Percentiles rank a stretch among this genome's conserved stretches.
phyloP scores from a whole-genome alignment of 140 eudicot species.

The Stevia rebaudiana region DNA sequence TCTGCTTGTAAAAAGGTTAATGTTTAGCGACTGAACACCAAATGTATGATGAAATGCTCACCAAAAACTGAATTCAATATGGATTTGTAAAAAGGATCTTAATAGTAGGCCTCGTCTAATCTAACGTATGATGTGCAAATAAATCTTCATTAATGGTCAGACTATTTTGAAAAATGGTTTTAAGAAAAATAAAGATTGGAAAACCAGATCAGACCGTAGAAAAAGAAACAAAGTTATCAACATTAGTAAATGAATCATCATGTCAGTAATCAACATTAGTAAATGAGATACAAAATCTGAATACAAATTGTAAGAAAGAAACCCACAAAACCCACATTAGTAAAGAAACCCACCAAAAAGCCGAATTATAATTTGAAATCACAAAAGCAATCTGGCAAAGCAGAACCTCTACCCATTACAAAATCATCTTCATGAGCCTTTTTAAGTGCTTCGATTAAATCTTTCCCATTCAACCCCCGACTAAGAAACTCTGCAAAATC shows the following conservation, averaged over 20 bases:
- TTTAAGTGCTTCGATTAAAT: constrained; percentile 52
- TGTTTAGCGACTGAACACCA: neutral
- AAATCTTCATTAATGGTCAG: no score
- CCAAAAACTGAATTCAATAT: neutral
- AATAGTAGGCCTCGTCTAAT: no score
- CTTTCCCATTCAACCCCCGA: constrained; percentile 52
- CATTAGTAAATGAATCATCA: no score
- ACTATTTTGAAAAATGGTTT: neutral
- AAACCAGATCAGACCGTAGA: neutral
- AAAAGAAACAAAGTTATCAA: no score
- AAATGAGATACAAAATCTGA: neutral
- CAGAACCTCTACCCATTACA: constrained; percentile 82
- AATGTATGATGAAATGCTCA: neutral
- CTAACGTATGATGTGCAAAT: no score
- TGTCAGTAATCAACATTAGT: neutral
- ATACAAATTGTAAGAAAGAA: neutral
- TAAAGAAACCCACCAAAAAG: neutral
- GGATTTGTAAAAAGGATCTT: no score
- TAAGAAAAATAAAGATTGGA: neutral
- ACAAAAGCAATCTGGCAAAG: constrained; percentile 92
- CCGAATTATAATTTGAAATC: constrained; percentile 55
- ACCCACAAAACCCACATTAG: neutral
- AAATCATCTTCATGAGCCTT: constrained; percentile 71
- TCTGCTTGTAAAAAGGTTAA: neutral
- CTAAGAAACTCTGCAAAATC: constrained; percentile 53